Evolutionary conservation across 768 basidiomycete genomes (phyloP).

Genomic region (Mycena filopes): DNA sequence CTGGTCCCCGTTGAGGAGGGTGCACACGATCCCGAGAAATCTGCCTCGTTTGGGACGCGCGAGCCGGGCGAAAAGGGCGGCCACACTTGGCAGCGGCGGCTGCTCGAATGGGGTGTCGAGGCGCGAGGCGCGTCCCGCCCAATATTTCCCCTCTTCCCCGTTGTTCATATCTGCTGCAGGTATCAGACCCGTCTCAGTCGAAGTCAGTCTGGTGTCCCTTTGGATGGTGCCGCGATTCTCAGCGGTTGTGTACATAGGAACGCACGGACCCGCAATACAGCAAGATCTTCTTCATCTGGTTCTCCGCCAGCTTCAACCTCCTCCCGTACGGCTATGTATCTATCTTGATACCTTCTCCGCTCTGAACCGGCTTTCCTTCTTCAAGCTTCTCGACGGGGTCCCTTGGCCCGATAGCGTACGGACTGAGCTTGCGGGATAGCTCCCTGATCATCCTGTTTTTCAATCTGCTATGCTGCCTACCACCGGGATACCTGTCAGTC

Average conservation of each 20-base stretch:
- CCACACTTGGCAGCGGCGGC: constrained; percentile 21
- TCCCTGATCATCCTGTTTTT: constrained; percentile 75
- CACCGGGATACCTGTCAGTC: constrained; percentile 71
- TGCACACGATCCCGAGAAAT: too few species aligned
- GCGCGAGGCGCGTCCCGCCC: constrained; percentile 24
- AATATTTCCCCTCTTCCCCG: not conserved
- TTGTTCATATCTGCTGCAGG: constrained; percentile 1
- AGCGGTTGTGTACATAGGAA: constrained; percentile 42
- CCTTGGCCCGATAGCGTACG: constrained; percentile 69
- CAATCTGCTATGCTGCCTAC: constrained; percentile 67
- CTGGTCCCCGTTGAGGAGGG: not conserved
- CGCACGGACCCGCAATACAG: constrained; percentile 69
- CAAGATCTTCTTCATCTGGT: constrained; percentile 84
- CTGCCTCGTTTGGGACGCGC: not conserved
- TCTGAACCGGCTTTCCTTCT: not conserved
- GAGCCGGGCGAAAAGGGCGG: not conserved
- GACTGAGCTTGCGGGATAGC: constrained; percentile 69
- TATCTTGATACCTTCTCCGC: not conserved
- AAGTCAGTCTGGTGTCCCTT: not conserved
- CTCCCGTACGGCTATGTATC: constrained; percentile 50
- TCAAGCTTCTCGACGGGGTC: constrained; percentile 75
- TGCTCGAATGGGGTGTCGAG: constrained; percentile 30
- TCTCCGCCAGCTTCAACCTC: constrained; percentile 78
- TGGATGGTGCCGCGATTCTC: not conserved
- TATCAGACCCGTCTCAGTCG: constrained; percentile 26